Evolutionary conservation across 331 rosid genomes (phyloP).

Genomic region (Arachis monticola): DNA sequence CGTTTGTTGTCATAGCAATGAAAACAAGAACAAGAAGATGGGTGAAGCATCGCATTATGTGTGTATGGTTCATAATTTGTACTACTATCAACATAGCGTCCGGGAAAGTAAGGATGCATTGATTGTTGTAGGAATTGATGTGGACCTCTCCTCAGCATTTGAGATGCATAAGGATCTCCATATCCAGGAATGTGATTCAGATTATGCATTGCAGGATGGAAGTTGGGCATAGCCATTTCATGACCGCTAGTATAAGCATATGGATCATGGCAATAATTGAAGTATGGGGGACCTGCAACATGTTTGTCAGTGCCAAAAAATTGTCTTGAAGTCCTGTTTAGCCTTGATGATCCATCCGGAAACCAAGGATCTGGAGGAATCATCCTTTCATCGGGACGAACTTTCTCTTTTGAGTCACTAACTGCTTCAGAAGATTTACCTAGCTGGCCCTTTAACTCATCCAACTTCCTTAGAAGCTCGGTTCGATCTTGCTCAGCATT

Average conservation of each 20-base stretch:
- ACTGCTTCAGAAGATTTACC: constrained; percentile 70
- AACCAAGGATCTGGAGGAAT: constrained; percentile 69
- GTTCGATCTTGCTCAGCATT: constrained; percentile 87
- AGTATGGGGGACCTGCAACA: constrained; percentile 59
- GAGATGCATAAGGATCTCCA: constrained; percentile 74
- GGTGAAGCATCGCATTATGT: constrained; percentile 63
- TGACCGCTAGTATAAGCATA: constrained; percentile 58
- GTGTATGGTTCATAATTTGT: constrained; percentile 61
- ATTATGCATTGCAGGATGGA: constrained; percentile 65
- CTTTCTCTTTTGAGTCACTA: constrained; percentile 65
- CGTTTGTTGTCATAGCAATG: constrained; percentile 71
- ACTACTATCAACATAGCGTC: constrained; percentile 58
- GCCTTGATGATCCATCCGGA: constrained; percentile 59
- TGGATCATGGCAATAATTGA: constrained; percentile 58
- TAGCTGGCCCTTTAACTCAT: constrained; percentile 84
- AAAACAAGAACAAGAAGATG: constrained; percentile 79
- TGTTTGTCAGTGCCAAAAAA: constrained; percentile 56
- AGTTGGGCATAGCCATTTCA: constrained; percentile 61
- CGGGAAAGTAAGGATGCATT: constrained; percentile 68
- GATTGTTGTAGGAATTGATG: constrained; percentile 61
- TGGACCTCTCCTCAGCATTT: constrained; percentile 58
- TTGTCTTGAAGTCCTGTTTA: constrained; percentile 58
- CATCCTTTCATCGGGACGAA: constrained; percentile 57
- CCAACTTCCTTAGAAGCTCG: constrained; percentile 88
- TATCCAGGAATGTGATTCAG: constrained; percentile 55